These are phyloP conservation scores for Psilocybe cubensis DNA, from an alignment of 768 basidiomycete species.

Conservation along the genomic window DNA sequence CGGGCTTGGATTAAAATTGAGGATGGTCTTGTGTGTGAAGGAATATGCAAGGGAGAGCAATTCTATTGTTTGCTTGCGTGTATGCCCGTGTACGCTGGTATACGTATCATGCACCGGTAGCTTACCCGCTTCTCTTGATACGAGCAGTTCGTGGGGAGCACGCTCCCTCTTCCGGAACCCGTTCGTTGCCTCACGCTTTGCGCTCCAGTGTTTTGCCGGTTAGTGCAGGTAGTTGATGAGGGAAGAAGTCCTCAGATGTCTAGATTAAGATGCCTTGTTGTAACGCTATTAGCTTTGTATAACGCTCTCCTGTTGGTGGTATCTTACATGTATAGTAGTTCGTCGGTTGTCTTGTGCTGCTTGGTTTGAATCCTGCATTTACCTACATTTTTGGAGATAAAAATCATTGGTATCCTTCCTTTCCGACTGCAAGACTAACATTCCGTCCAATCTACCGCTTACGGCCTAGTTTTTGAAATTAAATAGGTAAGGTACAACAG, in stretches of 20 bases:
- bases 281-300: neutral
- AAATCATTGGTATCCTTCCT: no score
- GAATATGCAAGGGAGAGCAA: neutral
- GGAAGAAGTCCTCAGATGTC: neutral
- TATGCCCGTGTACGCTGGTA: neutral
- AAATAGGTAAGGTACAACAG: constrained; percentile 15
- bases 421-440: no score
- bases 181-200: neutral
- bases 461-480: neutral
- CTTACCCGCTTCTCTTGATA: neutral
- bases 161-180: neutral
- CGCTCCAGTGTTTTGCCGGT: neutral
- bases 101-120: neutral
- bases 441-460: no score
- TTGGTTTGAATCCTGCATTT: no score
- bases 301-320: neutral
- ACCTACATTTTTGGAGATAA: no score
- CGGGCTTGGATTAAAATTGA: constrained; percentile 33
- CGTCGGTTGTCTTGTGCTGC: neutral
- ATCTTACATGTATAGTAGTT: neutral
- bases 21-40: neutral
- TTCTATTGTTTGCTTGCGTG: no score
- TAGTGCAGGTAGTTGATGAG: neutral
- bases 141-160: neutral
- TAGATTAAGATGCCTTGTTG: neutral